These are phyloP conservation scores for Calonectria ilicicola DNA, from an alignment of 2,329 filamentous ascomycete genomes.

Conservation along the genomic window DNA sequence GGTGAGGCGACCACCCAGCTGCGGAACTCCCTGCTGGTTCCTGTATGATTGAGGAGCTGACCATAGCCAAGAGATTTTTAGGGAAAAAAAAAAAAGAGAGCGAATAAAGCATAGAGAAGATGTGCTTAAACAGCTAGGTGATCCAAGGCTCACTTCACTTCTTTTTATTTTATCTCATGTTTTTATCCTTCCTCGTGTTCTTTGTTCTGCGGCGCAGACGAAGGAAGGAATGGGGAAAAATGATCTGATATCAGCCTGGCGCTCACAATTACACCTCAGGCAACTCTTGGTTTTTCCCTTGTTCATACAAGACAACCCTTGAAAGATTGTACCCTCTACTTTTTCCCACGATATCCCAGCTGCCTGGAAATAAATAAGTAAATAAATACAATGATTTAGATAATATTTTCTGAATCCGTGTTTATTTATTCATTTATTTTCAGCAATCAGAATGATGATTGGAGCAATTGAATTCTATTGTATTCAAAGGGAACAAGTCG, in stretches of 20 bases:
- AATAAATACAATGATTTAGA: too few relatives aligned
- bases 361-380: too few relatives aligned
- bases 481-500: too few relatives aligned
- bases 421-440: too few relatives aligned
- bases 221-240: too few relatives aligned
- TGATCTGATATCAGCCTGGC: slow-evolving; percentile 10
- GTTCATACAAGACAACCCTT: not conserved
- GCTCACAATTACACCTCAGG: slow-evolving; percentile 15
- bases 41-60: not conserved
- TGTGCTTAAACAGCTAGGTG: too few relatives aligned
- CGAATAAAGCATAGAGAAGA: not conserved
- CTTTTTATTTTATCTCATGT: not conserved
- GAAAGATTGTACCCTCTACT: too few relatives aligned
- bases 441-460: too few relatives aligned
- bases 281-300: slow-evolving; percentile 1
- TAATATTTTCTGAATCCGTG: too few relatives aligned
- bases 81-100: not conserved
- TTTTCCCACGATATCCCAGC: too few relatives aligned
- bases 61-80: not conserved
- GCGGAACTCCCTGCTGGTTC: slow-evolving; percentile 16
- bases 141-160: not conserved
- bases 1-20: slow-evolving; percentile 7
- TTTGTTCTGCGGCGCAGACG: not conserved
- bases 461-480: too few relatives aligned
- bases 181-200: not conserved